Evolutionary conservation across 345 rosid genomes (phyloP), one percentile per base, ranked within the genome.

Genomic region (Kernera saxatilis): DNA sequence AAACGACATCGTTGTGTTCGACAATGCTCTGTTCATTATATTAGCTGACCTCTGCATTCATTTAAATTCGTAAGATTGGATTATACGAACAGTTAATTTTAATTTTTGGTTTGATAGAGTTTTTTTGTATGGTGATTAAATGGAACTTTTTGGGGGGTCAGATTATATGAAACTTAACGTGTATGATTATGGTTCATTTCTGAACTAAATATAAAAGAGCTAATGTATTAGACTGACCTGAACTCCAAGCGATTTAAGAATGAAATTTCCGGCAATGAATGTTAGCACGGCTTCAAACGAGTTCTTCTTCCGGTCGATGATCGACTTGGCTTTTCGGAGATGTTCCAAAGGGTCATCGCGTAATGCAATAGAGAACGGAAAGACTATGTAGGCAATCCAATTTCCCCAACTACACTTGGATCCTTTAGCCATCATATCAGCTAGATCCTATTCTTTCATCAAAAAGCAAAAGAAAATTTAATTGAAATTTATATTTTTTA

Each of bases 331-430:
- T 25, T 19, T 36, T 44, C 68, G 81, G 26, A 84, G 74, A 77
- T 84, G 83, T 55, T 82, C 81, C 46, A 87, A 59, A 0, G 88
- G 90, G 44, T 85, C 87, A 40, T 78, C 49, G 17, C 43, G 64
- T 17, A 81, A 39, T 4, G 70, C 80, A 14, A 85, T 78, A 33
- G 64, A 77, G 29, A 87, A 78, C 1, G 93, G 93, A 17, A 84
- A 45, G 22, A 85, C 30, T 4, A 85, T 66, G 51, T 70, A 85
- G 5, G 84, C 93, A 7, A 85, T 72, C 83, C 82, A 72, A 50
- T 84, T 87, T 2, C 90, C 93, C 88, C 90, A 87, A 22, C 73
- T 74, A 57, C 71, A 82, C 26, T 74, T 73, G 0, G 79, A 67
- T 21, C 66, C 67, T 29, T 82, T 80, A 3, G 64, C 78, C 86